Evolutionary conservation across 2,329 filamentous ascomycete species (phyloP).

Genomic region (Coleophoma crateriformis): DNA sequence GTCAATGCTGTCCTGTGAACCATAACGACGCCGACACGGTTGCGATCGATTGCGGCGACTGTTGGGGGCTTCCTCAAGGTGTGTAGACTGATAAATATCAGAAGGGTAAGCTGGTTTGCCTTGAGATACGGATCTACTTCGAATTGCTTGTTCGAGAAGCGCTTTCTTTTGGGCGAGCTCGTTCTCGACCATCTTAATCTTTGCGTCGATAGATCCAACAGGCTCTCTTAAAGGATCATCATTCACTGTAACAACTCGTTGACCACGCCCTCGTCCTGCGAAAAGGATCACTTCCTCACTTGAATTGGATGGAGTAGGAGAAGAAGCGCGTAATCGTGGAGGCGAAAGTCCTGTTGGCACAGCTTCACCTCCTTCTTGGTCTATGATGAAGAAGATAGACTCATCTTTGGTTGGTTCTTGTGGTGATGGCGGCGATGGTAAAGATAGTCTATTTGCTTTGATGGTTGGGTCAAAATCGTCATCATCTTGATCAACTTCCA

Average conservation of each 20-base stretch:
- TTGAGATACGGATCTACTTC: background rate
- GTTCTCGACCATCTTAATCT: slow-evolving; percentile 22
- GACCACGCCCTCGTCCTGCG: slow-evolving; percentile 39
- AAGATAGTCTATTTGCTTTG: too few species aligned
- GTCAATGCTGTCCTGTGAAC: slow-evolving; percentile 7
- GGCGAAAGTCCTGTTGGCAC: slow-evolving; percentile 25
- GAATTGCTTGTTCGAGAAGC: slow-evolving; percentile 21
- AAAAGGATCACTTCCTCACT: slow-evolving; percentile 73
- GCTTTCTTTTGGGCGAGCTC: slow-evolving; percentile 19
- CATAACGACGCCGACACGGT: slow-evolving; percentile 3
- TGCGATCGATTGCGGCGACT: background rate
- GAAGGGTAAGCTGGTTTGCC: background rate
- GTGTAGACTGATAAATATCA: background rate
- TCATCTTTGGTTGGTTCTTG: slow-evolving; percentile 4
- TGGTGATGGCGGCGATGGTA: background rate
- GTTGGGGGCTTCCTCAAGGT: slow-evolving; percentile 1
- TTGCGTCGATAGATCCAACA: slow-evolving; percentile 15
- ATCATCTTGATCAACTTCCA: background rate
- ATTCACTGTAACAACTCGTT: background rate
- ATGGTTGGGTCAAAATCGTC: too few species aligned
- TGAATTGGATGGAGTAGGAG: slow-evolving; percentile 45
- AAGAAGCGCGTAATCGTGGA: slow-evolving; percentile 21
- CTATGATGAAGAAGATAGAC: slow-evolving; percentile 27
- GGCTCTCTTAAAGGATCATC: background rate
- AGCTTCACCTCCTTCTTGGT: slow-evolving; percentile 24